These are phyloP conservation scores for Phlebiopsis gigantea DNA, from an alignment of 768 basidiomycete species.

Conservation along the genomic window DNA sequence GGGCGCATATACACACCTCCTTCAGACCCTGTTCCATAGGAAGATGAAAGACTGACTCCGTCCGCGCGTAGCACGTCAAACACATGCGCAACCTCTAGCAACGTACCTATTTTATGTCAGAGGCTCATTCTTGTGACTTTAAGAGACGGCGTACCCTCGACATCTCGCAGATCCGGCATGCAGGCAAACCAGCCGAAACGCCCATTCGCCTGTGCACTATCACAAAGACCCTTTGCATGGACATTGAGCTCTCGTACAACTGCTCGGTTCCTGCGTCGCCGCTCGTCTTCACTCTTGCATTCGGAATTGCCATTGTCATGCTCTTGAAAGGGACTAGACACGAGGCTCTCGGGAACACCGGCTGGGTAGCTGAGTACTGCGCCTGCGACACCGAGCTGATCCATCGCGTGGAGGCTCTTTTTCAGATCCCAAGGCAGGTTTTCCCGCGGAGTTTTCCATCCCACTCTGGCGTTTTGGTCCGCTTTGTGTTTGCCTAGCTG, in stretches of 20 bases:
- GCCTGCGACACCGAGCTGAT: conserved; percentile 47
- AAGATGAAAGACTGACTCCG: conserved; percentile 63
- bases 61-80: conserved; percentile 58
- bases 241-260: conserved; percentile 41
- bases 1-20: conserved; percentile 39
- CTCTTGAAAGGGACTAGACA: conserved; percentile 10
- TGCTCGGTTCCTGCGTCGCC: conserved; percentile 17
- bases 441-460: conserved; percentile 59
- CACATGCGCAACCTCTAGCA: conserved; percentile 56
- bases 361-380: conserved; percentile 69
- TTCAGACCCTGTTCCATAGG: conserved; percentile 49
- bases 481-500: conserved; percentile 38
- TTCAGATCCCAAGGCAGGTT: conserved; percentile 63
- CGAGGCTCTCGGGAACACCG: conserved; percentile 30
- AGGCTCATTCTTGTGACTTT: too few relatives aligned
- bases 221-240: conserved; percentile 42
- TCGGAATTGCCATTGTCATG: neutral
- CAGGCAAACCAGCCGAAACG: conserved; percentile 71
- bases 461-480: conserved; percentile 38
- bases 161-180: conserved; percentile 55
- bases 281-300: neutral
- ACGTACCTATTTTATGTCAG: conserved; percentile 36
- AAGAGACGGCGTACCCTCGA: conserved; percentile 39
- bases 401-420: conserved; percentile 59
- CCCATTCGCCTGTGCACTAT: conserved; percentile 27